Evolutionary conservation across 441 rosid species (phyloP), one percentile per base, ranked within the genome.

Genomic region (Erysimum cheiri): DNA sequence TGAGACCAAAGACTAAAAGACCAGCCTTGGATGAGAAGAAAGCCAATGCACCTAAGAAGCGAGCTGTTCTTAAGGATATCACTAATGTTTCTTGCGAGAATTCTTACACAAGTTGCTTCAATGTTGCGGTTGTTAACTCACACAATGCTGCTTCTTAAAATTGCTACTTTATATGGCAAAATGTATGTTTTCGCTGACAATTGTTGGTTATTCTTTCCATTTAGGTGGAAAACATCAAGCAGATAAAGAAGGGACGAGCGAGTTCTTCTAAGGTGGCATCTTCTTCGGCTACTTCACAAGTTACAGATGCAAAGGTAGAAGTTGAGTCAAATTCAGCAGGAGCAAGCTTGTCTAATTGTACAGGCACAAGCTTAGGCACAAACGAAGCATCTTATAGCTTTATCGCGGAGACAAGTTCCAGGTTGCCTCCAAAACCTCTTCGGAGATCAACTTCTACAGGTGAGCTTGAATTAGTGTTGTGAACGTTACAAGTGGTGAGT

Each of bases 11-110:
- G 70, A 36, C 78, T 26, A 85, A 86, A 80, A 78, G 88, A 79
- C 52, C 87, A 69, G 83, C 86, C 67, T 81, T 62, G 62, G 93
- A 80, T 53, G 89, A 85, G 72, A 80, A 58, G 71, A 81, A 66
- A 47, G 46, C 59, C 50, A 74, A 60, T 68, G 84, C 72, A 64
- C 66, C 74, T 56, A 68, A 36, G 75, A 71, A 68, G 76, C 89
- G 87, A 80, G 87, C 85, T 8, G 86, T 82, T 69, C 93, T 93
- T 65, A 81, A 80, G 75, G 96, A 93, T 77, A 83, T 88, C 75
- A 81, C 97, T 4, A 91, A 91, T 78, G 83, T 84, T 74, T 70
- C 64, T 60, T 83, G 86, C 65, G 72, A 77, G 32, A 73, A 49
- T 68, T 77, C 88, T 32, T 78, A 79, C 50, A 73, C 12, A 47